Evolutionary conservation across 2,329 filamentous ascomycete genomes (phyloP).

Genomic region (Cordyceps tenuipes): DNA sequence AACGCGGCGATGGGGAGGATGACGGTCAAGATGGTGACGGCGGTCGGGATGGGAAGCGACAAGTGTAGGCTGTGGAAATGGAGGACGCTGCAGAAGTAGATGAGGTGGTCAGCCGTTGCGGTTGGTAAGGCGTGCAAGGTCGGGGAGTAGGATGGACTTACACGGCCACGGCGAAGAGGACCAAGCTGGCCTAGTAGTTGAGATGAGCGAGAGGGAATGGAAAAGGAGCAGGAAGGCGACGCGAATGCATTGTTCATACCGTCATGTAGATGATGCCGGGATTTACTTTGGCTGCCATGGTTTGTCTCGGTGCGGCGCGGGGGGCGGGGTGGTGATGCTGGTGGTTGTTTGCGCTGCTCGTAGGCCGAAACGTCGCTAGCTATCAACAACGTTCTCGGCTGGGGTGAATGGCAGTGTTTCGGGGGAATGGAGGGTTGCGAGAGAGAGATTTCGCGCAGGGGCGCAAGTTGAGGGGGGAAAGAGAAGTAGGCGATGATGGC

Average conservation of each 20-base stretch:
- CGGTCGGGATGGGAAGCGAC: constrained; percentile 31
- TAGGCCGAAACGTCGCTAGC: too few relatives aligned
- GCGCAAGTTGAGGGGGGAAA: too few relatives aligned
- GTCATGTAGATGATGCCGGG: constrained; percentile 12
- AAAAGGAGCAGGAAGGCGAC: not conserved
- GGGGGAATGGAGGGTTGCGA: too few relatives aligned
- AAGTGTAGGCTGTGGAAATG: constrained; percentile 31
- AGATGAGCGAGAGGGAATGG: not conserved
- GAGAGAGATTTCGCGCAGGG: too few relatives aligned
- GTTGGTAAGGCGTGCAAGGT: not conserved
- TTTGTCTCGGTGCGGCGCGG: not conserved
- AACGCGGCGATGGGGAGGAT: constrained; percentile 33
- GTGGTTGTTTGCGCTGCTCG: too few relatives aligned
- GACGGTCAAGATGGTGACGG: constrained; percentile 28
- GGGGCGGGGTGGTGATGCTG: too few relatives aligned
- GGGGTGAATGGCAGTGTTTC: too few relatives aligned
- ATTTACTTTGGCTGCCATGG: not conserved
- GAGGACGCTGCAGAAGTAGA: constrained; percentile 24
- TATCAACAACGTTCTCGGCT: too few relatives aligned
- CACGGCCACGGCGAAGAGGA: constrained; percentile 11
- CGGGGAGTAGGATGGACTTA: not conserved
- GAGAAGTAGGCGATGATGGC: too few relatives aligned
- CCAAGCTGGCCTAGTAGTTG: constrained; percentile 4
- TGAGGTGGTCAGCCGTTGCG: not conserved
- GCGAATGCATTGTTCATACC: not conserved